Percentiles rank a stretch among this genome's conserved stretches.
Evolutionary conservation across 129 eudicot species (phyloP).

Genomic region (Tagetes erecta): DNA sequence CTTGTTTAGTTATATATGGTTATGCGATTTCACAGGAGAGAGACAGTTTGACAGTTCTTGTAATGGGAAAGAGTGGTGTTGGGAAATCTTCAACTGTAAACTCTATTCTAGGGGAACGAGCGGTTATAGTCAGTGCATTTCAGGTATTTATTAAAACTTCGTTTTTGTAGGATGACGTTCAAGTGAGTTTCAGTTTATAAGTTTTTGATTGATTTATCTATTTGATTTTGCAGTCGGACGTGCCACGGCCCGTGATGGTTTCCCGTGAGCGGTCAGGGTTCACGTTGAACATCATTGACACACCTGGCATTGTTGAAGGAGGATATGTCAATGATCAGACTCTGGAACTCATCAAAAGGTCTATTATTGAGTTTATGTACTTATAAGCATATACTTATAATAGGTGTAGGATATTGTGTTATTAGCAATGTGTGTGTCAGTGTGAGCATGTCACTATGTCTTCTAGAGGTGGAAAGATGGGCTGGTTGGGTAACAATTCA

Average conservation of each 20-base stretch:
- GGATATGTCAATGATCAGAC: constrained; percentile 82
- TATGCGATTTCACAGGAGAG: constrained; percentile 47
- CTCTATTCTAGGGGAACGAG: constrained; percentile 84
- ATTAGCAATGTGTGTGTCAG: constrained; percentile 4
- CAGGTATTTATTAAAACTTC: constrained; percentile 48
- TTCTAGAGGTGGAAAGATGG: background rate
- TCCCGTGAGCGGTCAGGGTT: constrained; percentile 74
- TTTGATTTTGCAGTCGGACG: constrained; percentile 59
- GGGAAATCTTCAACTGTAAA: constrained; percentile 91
- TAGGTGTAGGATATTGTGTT: constrained; percentile 1
- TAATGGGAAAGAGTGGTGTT: constrained; percentile 97
- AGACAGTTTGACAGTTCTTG: constrained; percentile 75
- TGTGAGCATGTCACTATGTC: background rate
- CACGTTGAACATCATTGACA: constrained; percentile 81
- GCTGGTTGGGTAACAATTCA: background rate
- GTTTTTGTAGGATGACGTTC: constrained; percentile 2
- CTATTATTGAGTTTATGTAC: constrained; percentile 3
- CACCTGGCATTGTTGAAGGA: constrained; percentile 95
- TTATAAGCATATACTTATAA: background rate
- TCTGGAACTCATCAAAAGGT: constrained; percentile 78
- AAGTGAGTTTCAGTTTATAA: background rate
- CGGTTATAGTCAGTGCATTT: constrained; percentile 78
- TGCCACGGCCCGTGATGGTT: constrained; percentile 81
- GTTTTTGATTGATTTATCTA: background rate
- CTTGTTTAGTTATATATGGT: constrained; percentile 9